Evolutionary conservation across 345 rosid species (phyloP), one percentile per base, ranked within the genome.

Genomic region (Hibiscus syriacus): DNA sequence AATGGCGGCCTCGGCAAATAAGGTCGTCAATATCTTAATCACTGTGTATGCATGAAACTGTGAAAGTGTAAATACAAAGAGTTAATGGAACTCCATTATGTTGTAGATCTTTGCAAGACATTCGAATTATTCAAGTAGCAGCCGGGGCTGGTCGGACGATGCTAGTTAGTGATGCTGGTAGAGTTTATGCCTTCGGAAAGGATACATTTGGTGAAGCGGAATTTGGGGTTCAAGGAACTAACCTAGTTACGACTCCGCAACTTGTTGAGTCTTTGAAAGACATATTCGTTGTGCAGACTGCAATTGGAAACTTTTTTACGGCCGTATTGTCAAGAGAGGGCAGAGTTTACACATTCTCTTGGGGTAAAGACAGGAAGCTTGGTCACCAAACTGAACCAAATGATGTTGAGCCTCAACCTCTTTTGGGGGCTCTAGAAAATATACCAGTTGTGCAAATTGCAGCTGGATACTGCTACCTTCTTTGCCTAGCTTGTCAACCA

Each of bases 321-420:
- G 95, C 96, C 20, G 89, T 94, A 10, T 69, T 94, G 41, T 91
- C 99, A 2, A 85, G 97, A 77, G 99, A 94, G 75, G 99, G 99
- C 62, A 84, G 87, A 72, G 92, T 94, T 76, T 94, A 91, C 72
- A 94, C 97, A 22, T 86, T 94, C 60, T 89, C 92, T 16, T 91
- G 97, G 99, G 99, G 97, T 14, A 79, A 46, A 5, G 92, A 91
- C 72, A 84, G 76, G 36, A 94, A 65, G 73, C 87, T 91, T 9
- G 96, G 99, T 71, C 99, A 94, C 68, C 87, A 83, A 55, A 87
- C 97, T 0, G 96, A 91, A 64, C 80, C 77, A 19, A 86, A 70
- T 67, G 95, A 87, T 71, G 67, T 83, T 34, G 83, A 83, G 73
- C 96, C 97, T 45, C 92, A 75, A 45, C 99, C 97, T 66, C 74